Percentiles rank a stretch among this genome's conserved stretches.
These are phyloP conservation scores for Trypanosomatidae sp. DNA, from an alignment of 208 protist genomes.

Conservation along the genomic window DNA sequence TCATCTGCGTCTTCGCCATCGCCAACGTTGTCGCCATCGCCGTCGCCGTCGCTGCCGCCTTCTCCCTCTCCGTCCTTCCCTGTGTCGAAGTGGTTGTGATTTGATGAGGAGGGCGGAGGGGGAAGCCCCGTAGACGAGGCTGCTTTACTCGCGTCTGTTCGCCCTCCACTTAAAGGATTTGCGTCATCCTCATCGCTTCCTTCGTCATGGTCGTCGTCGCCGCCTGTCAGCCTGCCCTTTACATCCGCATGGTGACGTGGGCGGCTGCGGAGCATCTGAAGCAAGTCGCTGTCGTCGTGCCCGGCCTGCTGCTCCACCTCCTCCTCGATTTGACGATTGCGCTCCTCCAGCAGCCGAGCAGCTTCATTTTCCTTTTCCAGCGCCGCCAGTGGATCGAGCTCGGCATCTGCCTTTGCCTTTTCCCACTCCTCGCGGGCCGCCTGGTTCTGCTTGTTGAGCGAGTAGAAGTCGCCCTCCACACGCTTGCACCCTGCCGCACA, in stretches of 20 bases:
- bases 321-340: conserved; percentile 66
- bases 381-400: conserved; percentile 63
- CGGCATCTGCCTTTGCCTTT: conserved; percentile 41
- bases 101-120: too few species aligned
- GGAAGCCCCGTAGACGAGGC: not conserved
- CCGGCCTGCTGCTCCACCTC: conserved; percentile 48
- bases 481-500: conserved; percentile 65
- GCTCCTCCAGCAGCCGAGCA: conserved; percentile 58
- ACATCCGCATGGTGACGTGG: conserved; percentile 1
- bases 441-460: conserved; percentile 70
- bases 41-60: too few species aligned
- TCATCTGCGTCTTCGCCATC: conserved; percentile 24
- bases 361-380: conserved; percentile 79
- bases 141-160: too few species aligned
- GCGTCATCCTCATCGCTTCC: too few species aligned
- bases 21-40: not conserved
- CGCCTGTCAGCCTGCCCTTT: conserved; percentile 4
- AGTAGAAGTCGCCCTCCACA: conserved; percentile 69
- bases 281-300: conserved; percentile 33
- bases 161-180: too few species aligned
- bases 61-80: too few species aligned
- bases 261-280: conserved; percentile 35
- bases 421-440: conserved; percentile 46
- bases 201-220: not conserved
- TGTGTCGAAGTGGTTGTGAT: too few species aligned